Evolutionary conservation across 495 filamentous ascomycete genomes (phyloP).

Genomic region (Aspergillus ellipticus): DNA sequence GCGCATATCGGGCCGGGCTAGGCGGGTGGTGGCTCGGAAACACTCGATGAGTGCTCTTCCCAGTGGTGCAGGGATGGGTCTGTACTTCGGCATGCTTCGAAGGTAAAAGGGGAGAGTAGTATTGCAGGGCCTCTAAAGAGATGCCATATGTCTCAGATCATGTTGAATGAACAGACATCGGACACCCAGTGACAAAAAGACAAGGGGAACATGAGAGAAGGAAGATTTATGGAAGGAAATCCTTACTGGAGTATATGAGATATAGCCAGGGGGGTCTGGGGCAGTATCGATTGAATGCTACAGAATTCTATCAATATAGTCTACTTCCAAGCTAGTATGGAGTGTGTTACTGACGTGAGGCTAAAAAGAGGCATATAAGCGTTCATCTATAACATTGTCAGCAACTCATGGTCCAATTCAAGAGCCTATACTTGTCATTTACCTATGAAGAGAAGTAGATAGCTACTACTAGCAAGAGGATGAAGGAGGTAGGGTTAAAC

Average conservation of each 20-base stretch:
- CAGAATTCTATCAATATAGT: too few species aligned
- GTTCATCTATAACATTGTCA: too few species aligned
- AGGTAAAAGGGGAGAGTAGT: constrained; percentile 5
- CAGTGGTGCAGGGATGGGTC: constrained; percentile 5
- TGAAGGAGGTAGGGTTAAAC: too few species aligned
- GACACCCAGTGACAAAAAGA: too few species aligned
- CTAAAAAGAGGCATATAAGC: too few species aligned
- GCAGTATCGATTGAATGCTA: not conserved
- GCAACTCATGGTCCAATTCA: too few species aligned
- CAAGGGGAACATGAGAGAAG: too few species aligned
- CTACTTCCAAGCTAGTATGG: not conserved
- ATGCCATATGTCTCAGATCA: not conserved
- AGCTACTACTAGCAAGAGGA: too few species aligned
- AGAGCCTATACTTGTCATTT: too few species aligned
- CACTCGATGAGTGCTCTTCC: constrained; percentile 5
- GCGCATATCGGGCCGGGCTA: constrained; percentile 5
- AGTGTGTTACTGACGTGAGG: too few species aligned
- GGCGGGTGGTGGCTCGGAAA: constrained; percentile 6
- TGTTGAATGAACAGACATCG: too few species aligned
- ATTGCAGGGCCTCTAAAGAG: constrained; percentile 2
- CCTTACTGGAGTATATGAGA: constrained; percentile 2
- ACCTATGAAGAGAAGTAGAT: not conserved
- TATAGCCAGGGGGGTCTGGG: not conserved
- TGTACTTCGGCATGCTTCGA: constrained; percentile 6
- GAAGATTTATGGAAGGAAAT: too few species aligned